Evolutionary conservation across 2,329 filamentous ascomycete species (phyloP), one percentile per base, ranked within the genome.

Genomic region (Venturia nashicola): DNA sequence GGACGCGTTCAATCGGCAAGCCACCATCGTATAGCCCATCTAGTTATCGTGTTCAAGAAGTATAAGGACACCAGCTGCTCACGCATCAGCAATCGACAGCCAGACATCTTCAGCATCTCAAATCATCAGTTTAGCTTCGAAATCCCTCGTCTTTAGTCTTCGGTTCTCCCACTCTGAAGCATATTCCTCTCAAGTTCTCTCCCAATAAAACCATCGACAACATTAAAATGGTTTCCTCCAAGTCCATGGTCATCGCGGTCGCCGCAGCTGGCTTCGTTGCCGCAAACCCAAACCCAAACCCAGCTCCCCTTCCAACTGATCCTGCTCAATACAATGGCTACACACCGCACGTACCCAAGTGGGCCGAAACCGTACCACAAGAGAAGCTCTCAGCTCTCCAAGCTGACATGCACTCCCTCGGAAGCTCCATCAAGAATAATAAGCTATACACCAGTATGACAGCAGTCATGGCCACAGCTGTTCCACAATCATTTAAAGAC

Each of bases 381-480:
- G 59, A 60, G 59, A 60, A 60, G 43, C 12, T 62, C 8, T 48
- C 61, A 16, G 0, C 61, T 14, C 61, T 62, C 20, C 23, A 62
- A 46, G 39, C 61, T 2, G 61, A 62, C 23, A 36, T 62, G 43
- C 43, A 62, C 14, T 46, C 44, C 34, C 23, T 62, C 11, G 43
- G 34, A 36, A 36, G 11, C 11, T 48, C 43, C 20, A 54, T 62
- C n/a, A 48, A 62, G 27, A n/a, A 9, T 3, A 39, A 62, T 43
- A 48, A 39, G 34, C 27, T 63, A 39, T 63, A 42, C 48, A 63
- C 46, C 7, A 16, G 9, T 1, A 63, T 63, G 61, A 55, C 36
- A 9, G 61, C 46, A n/a, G 61, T 63, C 18, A 39, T 63, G 36
- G 51, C 46, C 9, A 63, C 61, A 32, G 61, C 61, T 3, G n/a